Evolutionary conservation across 2,329 filamentous ascomycete genomes (phyloP).

Genomic region (Fusarium sp.): DNA sequence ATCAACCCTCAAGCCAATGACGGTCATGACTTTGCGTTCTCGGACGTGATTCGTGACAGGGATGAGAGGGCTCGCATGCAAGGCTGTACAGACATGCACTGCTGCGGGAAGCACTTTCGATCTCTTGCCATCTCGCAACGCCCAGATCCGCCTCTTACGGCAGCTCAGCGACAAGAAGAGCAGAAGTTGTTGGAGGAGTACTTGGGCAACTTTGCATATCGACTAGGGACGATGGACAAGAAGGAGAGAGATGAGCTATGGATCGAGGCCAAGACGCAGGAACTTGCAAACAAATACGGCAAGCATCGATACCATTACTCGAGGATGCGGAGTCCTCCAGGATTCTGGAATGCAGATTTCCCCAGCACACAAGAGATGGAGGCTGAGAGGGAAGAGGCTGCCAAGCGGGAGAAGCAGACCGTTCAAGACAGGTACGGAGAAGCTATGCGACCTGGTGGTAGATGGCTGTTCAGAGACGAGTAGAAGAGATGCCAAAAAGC

Average conservation of each 20-base stretch:
- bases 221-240: slow-evolving; percentile 67
- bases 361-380: slow-evolving; percentile 85
- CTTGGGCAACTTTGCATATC: slow-evolving; percentile 69
- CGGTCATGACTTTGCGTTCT: slow-evolving; percentile 78
- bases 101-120: slow-evolving; percentile 80
- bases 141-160: slow-evolving; percentile 52
- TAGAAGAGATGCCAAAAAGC: slow-evolving; percentile 45
- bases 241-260: slow-evolving; percentile 75
- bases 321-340: slow-evolving; percentile 79
- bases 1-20: slow-evolving; percentile 80
- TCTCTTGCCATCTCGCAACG: slow-evolving; percentile 70
- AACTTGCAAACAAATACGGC: slow-evolving; percentile 80
- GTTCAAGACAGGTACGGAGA: slow-evolving; percentile 83
- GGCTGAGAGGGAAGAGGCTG: slow-evolving; percentile 73
- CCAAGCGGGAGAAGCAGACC: slow-evolving; percentile 70
- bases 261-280: slow-evolving; percentile 79
- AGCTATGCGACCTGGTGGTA: slow-evolving; percentile 80
- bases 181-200: slow-evolving; percentile 66
- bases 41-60: slow-evolving; percentile 78
- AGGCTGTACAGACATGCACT: slow-evolving; percentile 80
- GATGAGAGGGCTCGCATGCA: slow-evolving; percentile 76
- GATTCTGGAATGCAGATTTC: slow-evolving; percentile 93
- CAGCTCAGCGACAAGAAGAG: slow-evolving; percentile 55
- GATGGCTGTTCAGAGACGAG: slow-evolving; percentile 88
- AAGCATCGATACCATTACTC: slow-evolving; percentile 82